Conservation (phyloP, 495 filamentous ascomycete genomes). For the Penicillium crystallinum region DNA sequence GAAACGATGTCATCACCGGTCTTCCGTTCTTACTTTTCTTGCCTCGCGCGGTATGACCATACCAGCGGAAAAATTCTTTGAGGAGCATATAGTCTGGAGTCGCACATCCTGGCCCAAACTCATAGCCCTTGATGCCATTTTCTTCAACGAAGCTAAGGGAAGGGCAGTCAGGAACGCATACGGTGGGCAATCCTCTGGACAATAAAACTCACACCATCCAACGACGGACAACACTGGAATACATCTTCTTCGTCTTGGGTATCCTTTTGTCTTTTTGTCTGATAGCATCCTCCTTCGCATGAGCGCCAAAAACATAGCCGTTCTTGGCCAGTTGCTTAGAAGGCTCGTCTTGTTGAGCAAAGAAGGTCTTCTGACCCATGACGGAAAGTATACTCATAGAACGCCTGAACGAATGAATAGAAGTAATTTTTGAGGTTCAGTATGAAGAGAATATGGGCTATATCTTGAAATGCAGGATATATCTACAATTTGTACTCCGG, state of each 20-base stretch:
- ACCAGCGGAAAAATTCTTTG: slow-evolving; percentile 20
- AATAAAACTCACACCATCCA: slow-evolving; percentile 13
- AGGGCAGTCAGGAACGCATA: slow-evolving; percentile 5
- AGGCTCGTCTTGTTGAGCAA: slow-evolving; percentile 10
- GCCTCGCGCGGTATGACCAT: slow-evolving; percentile 1
- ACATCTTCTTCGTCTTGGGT: slow-evolving; percentile 14
- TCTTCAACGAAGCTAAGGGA: slow-evolving; percentile 6
- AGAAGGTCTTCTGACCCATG: slow-evolving; percentile 10
- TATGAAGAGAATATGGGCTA: background rate
- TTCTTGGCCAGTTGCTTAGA: slow-evolving; percentile 2
- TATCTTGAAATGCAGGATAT: too few relatives aligned
- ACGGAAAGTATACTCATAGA: background rate
- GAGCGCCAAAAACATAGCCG: slow-evolving; percentile 17
- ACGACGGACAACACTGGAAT: background rate
- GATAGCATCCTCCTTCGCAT: slow-evolving; percentile 11
- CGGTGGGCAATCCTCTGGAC: background rate
- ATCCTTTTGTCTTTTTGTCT: slow-evolving; percentile 15
- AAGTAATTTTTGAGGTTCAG: too few relatives aligned
- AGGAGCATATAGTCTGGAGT: slow-evolving; percentile 9
- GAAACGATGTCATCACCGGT: slow-evolving; percentile 10
- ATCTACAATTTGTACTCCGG: too few relatives aligned
- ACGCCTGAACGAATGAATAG: background rate
- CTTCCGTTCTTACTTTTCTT: slow-evolving; percentile 13
- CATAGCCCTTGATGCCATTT: slow-evolving; percentile 8
- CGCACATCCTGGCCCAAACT: background rate